Percentiles rank a stretch among this genome's conserved stretches.
These are phyloP conservation scores for Umbellularia californica DNA, from an alignment of 164 flowering plant genomes.

Conservation along the genomic window DNA sequence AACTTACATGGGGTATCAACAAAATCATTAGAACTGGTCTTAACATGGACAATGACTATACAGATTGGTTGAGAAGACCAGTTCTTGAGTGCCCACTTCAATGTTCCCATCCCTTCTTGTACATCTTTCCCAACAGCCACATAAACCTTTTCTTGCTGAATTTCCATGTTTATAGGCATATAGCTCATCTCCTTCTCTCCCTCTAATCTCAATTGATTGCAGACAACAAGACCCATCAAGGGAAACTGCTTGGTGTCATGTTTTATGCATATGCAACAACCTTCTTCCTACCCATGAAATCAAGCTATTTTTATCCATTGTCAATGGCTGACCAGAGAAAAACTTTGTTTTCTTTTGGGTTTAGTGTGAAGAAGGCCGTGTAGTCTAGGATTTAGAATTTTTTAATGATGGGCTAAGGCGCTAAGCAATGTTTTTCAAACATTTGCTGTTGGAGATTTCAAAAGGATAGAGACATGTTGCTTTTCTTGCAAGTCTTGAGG, in stretches of 20 bases:
- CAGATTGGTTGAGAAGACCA: conserved; percentile 41
- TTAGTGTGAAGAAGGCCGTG: background rate
- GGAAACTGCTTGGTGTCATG: background rate
- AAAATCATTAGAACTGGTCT: conserved; percentile 24
- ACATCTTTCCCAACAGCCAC: conserved; percentile 51
- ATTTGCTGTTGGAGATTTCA: background rate
- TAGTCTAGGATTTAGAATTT: background rate
- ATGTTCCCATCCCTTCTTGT: conserved; percentile 46
- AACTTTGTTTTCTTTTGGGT: background rate
- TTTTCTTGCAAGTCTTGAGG: background rate
- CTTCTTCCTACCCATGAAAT: background rate
- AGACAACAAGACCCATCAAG: background rate
- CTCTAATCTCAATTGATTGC: background rate
- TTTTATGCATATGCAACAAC: background rate
- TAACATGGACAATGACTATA: conserved; percentile 43
- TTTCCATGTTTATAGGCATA: conserved; percentile 12
- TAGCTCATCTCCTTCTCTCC: background rate
- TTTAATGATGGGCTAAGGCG: background rate
- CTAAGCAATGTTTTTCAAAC: background rate
- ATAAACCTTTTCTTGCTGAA: conserved; percentile 40
- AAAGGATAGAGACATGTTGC: background rate
- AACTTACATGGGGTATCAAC: conserved; percentile 45
- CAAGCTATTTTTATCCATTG: background rate
- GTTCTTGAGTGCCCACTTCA: conserved; percentile 49
- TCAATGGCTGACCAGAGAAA: background rate